Evolutionary conservation across 2,329 filamentous ascomycete species (phyloP).

Genomic region (Cercospora sesami): DNA sequence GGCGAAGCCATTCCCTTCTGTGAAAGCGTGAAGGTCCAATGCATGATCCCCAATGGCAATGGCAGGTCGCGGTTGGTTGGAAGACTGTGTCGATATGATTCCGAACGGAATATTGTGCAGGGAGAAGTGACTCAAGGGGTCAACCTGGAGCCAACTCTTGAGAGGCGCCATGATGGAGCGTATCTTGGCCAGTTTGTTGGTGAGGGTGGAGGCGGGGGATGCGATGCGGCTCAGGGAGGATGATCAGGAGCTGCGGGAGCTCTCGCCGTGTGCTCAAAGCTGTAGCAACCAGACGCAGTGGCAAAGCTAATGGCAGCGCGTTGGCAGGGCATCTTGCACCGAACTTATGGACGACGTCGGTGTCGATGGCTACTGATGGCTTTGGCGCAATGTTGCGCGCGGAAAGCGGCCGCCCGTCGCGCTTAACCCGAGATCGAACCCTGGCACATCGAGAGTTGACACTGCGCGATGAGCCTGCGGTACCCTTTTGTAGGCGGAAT

Average conservation of each 20-base stretch:
- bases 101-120: slow-evolving; percentile 81
- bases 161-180: slow-evolving; percentile 35
- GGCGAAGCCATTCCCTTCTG: slow-evolving; percentile 60
- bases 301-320: background rate
- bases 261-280: background rate
- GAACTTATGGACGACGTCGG: background rate
- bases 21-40: slow-evolving; percentile 66
- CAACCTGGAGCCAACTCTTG: slow-evolving; percentile 61
- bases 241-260: background rate
- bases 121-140: slow-evolving; percentile 66
- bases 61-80: slow-evolving; percentile 61
- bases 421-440: slow-evolving; percentile 3
- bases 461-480: slow-evolving; percentile 6
- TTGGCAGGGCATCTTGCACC: background rate
- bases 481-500: slow-evolving; percentile 8
- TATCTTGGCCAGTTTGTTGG: slow-evolving; percentile 37
- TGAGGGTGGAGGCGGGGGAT: background rate
- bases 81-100: slow-evolving; percentile 66
- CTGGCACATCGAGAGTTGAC: background rate
- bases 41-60: slow-evolving; percentile 72
- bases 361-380: slow-evolving; percentile 1
- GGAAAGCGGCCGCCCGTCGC: background rate
- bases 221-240: slow-evolving; percentile 4
- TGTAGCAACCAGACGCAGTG: background rate
- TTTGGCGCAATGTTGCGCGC: background rate